phyloP scores from a whole-genome alignment of 73 alveolate species.

The Urostyla sp. region DNA sequence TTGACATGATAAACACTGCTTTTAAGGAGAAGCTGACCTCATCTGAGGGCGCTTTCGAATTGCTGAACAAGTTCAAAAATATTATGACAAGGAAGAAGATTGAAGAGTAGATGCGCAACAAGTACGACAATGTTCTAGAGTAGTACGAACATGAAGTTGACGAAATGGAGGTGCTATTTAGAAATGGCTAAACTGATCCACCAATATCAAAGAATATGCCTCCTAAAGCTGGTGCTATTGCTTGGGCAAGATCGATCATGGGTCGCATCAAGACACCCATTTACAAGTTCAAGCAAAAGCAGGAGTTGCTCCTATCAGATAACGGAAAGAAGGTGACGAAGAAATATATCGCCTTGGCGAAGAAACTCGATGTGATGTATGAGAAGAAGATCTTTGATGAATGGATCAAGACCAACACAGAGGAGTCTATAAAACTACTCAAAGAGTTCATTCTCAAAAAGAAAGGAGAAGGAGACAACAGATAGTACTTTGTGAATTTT shows the following conservation, averaged over 20 bases:
- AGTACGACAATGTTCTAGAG: conserved; percentile 89
- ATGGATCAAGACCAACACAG: conserved; percentile 91
- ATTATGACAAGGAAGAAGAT: conserved; percentile 92
- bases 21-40: conserved; percentile 92
- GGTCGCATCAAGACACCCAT: conserved; percentile 94
- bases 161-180: conserved; percentile 88
- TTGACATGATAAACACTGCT: conserved; percentile 91
- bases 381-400: conserved; percentile 88
- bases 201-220: conserved; percentile 98
- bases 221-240: conserved; percentile 99
- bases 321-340: conserved; percentile 82
- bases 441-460: conserved; percentile 83
- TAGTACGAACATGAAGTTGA: conserved; percentile 92
- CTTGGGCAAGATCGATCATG: conserved; percentile 97
- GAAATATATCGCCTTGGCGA: conserved; percentile 90
- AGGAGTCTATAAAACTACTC: conserved; percentile 88
- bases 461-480: conserved; percentile 68
- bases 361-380: conserved; percentile 85
- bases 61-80: conserved; percentile 93
- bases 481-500: conserved; percentile 84
- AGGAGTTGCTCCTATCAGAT: conserved; percentile 71
- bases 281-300: conserved; percentile 89
- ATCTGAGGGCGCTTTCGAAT: conserved; percentile 98
- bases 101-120: conserved; percentile 90
- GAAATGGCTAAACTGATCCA: conserved; percentile 80